A percentile compares a stretch with the other conserved stretches of the same genome.
phyloP scores from a whole-genome alignment of 1,284 basidiomycete genomes.

The Moesziomyces parantarcticus region DNA sequence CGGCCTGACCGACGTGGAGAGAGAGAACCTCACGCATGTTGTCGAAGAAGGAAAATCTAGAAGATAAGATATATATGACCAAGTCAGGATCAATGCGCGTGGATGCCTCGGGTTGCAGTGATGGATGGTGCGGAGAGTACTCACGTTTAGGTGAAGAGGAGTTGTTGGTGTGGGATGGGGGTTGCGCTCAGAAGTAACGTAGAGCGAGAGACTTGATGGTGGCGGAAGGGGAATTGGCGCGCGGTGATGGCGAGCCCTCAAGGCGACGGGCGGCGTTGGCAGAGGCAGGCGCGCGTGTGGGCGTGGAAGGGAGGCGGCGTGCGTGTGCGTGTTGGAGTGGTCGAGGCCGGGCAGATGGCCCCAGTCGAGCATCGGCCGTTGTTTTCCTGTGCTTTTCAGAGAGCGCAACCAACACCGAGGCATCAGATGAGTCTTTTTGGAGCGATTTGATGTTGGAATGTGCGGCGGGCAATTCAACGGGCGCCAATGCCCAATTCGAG shows the following conservation, averaged over 20 bases:
- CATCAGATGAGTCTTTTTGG: not conserved
- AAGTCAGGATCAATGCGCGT: no score
- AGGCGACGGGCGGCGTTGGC: not conserved
- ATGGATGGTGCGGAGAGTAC: conserved; percentile 4
- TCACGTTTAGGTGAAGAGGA: conserved; percentile 22
- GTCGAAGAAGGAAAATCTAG: not conserved
- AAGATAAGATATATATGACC: no score
- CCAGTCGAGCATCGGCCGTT: not conserved
- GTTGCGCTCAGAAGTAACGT: conserved; percentile 63
- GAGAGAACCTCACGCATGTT: conserved; percentile 79
- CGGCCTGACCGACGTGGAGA: conserved; percentile 92
- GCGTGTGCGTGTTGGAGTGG: not conserved
- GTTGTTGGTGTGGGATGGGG: conserved; percentile 2
- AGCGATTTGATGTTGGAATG: no score
- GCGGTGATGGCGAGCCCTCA: conserved; percentile 5
- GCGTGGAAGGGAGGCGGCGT: no score
- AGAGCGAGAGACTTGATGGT: conserved; percentile 57
- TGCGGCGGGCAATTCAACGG: no score
- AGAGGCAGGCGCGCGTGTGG: no score
- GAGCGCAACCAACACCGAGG: not conserved
- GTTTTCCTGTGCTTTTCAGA: not conserved
- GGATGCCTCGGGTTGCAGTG: not conserved
- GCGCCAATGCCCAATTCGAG: not conserved
- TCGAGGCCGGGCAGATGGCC: not conserved
- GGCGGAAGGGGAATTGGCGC: conserved; percentile 23